A percentile compares a stretch with the other conserved stretches of the same genome.
phyloP scores from a whole-genome alignment of 2,329 filamentous ascomycete genomes.

The Hirsutella minnesotensis region DNA sequence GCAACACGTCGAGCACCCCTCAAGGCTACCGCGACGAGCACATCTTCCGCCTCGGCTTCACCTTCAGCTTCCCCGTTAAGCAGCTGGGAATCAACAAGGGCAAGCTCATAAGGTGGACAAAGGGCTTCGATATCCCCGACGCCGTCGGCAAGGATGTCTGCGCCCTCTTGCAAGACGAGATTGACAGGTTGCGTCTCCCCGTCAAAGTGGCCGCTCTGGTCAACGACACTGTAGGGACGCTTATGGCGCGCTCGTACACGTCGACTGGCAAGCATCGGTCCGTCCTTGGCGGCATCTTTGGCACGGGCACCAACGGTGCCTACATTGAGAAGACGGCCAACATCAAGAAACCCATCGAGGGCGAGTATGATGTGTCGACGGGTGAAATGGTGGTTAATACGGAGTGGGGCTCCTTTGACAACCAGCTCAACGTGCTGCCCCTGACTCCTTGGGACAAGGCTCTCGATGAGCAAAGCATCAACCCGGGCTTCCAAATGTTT shows the following conservation, averaged over 20 bases:
- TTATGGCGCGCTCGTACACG: constrained; percentile 95
- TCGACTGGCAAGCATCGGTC: constrained; percentile 79
- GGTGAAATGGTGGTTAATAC: constrained; percentile 97
- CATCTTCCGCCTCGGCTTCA: constrained; percentile 92
- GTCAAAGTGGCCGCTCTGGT: constrained; percentile 93
- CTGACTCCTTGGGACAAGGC: constrained; percentile 71
- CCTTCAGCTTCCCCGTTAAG: constrained; percentile 93
- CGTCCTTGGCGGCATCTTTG: constrained; percentile 91
- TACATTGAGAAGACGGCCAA: constrained; percentile 88
- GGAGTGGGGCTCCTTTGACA: constrained; percentile 98
- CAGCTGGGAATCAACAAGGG: constrained; percentile 94
- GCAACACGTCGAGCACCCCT: constrained; percentile 46
- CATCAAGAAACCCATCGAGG: constrained; percentile 64
- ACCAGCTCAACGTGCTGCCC: constrained; percentile 77
- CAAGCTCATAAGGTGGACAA: constrained; percentile 91
- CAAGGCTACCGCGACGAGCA: constrained; percentile 57
- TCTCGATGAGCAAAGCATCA: constrained; percentile 70
- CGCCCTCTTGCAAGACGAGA: constrained; percentile 74
- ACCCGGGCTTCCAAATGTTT: constrained; percentile 96
- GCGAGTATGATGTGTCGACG: constrained; percentile 65
- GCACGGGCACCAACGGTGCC: constrained; percentile 92
- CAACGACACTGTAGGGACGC: constrained; percentile 93
- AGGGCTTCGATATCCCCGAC: constrained; percentile 95
- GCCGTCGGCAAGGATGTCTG: constrained; percentile 92
- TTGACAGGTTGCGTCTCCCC: constrained; percentile 74